These are phyloP conservation scores for Kazachstania bromeliacearum DNA, from an alignment of 805 yeast genomes.

Conservation along the genomic window DNA sequence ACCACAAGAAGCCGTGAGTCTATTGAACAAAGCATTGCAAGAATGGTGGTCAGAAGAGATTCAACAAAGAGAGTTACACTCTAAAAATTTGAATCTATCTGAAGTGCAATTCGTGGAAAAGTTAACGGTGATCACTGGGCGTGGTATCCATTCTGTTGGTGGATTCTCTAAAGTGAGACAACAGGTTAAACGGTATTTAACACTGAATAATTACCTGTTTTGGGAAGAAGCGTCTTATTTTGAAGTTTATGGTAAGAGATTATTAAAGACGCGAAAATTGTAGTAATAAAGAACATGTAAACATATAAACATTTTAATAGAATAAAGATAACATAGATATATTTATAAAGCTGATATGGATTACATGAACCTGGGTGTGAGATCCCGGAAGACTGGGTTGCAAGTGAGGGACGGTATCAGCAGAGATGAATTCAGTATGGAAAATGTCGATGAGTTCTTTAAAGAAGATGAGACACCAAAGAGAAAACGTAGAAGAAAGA, in stretches of 20 bases:
- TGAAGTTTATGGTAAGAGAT: conserved; percentile 34
- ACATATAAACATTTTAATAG: too few species aligned
- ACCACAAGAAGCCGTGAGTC: conserved; percentile 38
- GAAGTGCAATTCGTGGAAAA: conserved; percentile 36
- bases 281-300: too few species aligned
- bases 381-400: conserved; percentile 58
- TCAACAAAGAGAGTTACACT: conserved; percentile 33
- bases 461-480: conserved; percentile 36
- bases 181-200: conserved; percentile 35
- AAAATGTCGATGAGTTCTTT: conserved; percentile 51
- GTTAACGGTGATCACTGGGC: conserved; percentile 49
- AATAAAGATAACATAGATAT: too few species aligned
- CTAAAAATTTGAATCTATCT: conserved; percentile 29
- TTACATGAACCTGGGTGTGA: conserved; percentile 42
- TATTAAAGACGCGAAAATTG: too few species aligned
- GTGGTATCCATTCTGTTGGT: conserved; percentile 58
- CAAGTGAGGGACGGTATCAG: conserved; percentile 9
- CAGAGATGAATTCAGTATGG: conserved; percentile 17
- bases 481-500: conserved; percentile 9
- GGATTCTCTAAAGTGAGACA: conserved; percentile 43
- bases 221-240: conserved; percentile 40
- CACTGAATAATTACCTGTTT: conserved; percentile 32
- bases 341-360: too few species aligned
- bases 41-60: conserved; percentile 61
- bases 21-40: conserved; percentile 30